phyloP scores from a whole-genome alignment of 1,139 yeast species.

The Torulaspora globosa region DNA sequence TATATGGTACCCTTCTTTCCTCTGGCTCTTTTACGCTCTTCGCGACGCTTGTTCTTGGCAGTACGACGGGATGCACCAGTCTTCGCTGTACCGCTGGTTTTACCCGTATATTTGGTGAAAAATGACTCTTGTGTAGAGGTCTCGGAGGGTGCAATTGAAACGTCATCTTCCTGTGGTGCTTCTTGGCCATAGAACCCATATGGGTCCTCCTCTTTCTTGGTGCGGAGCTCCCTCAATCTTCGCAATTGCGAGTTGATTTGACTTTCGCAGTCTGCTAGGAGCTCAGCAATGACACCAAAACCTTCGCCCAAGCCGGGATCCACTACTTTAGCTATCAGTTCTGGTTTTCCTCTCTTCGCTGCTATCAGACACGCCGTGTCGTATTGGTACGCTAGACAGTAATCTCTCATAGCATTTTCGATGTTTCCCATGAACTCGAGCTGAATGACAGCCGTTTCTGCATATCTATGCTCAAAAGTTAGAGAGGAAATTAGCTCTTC shows the following conservation, averaged over 20 bases:
- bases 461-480: conserved; percentile 66
- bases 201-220: conserved; percentile 80
- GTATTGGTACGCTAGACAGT: conserved; percentile 71
- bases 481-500: conserved; percentile 57
- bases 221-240: conserved; percentile 78
- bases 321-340: conserved; percentile 54
- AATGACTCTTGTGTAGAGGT: conserved; percentile 90
- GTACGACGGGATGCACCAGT: conserved; percentile 94
- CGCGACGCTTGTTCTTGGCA: conserved; percentile 85
- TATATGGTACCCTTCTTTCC: conserved; percentile 97
- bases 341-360: conserved; percentile 41
- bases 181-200: conserved; percentile 75
- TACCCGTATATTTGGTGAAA: conserved; percentile 93
- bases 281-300: conserved; percentile 80
- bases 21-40: conserved; percentile 91
- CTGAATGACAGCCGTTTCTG: conserved; percentile 81
- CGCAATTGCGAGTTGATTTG: conserved; percentile 80
- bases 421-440: conserved; percentile 56
- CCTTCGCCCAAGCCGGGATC: conserved; percentile 81
- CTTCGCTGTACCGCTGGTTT: conserved; percentile 90
- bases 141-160: conserved; percentile 91
- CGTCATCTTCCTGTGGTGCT: conserved; percentile 82
- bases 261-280: conserved; percentile 83
- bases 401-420: conserved; percentile 58
- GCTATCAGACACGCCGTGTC: conserved; percentile 75